Conservation (phyloP, 345 rosid species). For the Kernera saxatilis region DNA sequence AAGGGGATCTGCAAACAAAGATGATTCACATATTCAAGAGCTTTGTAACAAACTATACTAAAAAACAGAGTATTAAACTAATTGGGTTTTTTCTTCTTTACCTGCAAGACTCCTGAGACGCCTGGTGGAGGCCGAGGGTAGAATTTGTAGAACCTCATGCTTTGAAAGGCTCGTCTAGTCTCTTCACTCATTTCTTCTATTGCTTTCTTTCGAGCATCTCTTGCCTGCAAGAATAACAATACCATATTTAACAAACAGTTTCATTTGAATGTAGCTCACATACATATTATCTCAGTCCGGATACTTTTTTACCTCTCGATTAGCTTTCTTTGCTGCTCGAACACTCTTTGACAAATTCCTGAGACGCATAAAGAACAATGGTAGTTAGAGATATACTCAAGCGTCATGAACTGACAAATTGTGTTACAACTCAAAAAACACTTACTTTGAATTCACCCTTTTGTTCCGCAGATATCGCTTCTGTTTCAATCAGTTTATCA, state of each 20-base stretch:
- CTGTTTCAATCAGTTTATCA: conserved; percentile 50
- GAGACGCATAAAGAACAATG: neutral
- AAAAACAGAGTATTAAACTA: neutral
- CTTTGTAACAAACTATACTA: too few species aligned
- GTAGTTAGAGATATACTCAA: neutral
- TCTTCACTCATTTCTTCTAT: conserved; percentile 81
- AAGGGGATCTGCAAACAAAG: neutral
- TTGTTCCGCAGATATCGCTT: conserved; percentile 56
- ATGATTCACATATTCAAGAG: too few species aligned
- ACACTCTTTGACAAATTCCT: conserved; percentile 80
- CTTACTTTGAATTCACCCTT: conserved; percentile 80
- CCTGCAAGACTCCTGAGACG: conserved; percentile 51
- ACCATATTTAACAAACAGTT: neutral
- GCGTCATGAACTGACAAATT: neutral
- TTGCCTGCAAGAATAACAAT: conserved; percentile 48
- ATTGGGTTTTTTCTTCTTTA: neutral
- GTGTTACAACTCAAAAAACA: conserved; percentile 24
- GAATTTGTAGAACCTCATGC: conserved; percentile 73
- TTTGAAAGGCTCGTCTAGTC: conserved; percentile 49
- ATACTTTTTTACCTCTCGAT: conserved; percentile 50
- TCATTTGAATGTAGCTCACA: neutral
- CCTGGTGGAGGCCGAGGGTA: conserved; percentile 48
- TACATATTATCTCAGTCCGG: neutral
- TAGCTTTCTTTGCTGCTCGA: conserved; percentile 77
- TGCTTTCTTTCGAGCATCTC: conserved; percentile 70